Evolutionary conservation across 2,329 filamentous ascomycete genomes (phyloP), one percentile per base, ranked within the genome.

Genomic region (Ophiosphaerella korrae): DNA sequence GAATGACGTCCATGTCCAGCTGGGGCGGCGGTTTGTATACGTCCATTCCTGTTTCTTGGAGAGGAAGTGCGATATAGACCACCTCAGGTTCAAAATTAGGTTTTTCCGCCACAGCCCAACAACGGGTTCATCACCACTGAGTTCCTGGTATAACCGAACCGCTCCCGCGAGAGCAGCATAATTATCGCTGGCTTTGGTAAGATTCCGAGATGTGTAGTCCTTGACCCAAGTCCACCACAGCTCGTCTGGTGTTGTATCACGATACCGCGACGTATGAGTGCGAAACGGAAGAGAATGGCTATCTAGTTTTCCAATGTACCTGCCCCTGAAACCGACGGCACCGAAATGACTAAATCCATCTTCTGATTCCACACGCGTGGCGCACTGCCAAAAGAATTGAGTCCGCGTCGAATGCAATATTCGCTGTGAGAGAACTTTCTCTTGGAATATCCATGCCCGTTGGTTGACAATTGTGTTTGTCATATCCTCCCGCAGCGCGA

Each of bases 361-460:
- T n/a, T 50, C 48, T 7, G 34, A 33, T 31, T 50, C 48, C 4
- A 24, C 42, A 21, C 38, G 5, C 12, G 11, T 7, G 12, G 24
- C 24, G 23, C 48, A 50, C 26, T 50, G 12, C 48, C 48, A 50
- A 3, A 41, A 34, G 39, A 50, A 45, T 24, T 45, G 48, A 7
- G 31, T 34, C 16, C 32, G 8, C 5, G 23, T 35, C 11, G 42
- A 34, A 36, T 45, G 48, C 23, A 50, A 9, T 14, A 50, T 38
- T 16, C 48, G 31, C 7, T 31, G 42, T 7, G 48, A 50, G 9
- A 50, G 32, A 12, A 45, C 7, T 16, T 44, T 26, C 3, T 50
- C 42, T 37, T 50, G 48, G 11, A 45, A 14, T 34, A 44, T 50
- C 48, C 48, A 50, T 12, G 48, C 48, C n/a, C 48, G 31, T 21